Evolutionary conservation across 495 filamentous ascomycete species (phyloP), one percentile per base, ranked within the genome.

Genomic region (Aspergillus nanangensis): DNA sequence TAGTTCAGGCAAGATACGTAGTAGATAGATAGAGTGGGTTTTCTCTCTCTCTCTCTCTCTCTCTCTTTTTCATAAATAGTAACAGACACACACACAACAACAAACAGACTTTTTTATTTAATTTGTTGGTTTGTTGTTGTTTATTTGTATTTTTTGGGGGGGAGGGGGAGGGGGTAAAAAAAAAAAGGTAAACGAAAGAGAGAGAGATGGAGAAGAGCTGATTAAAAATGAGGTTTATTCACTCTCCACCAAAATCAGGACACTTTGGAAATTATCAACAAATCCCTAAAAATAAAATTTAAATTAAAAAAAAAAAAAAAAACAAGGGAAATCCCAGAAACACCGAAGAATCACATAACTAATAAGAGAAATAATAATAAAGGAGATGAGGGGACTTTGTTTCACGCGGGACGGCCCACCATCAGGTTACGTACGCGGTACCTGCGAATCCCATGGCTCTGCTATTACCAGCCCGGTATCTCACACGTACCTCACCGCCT

Each of bases 361-460:
- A 14, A 44, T 22, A 11, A 35, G 25, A 36, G 24, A 44, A 36
- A 10, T 17, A 44, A 36, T 22, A 22, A 21, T n/a, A n/a, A 44
- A 44, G 23, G 3, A 24, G 10, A 36, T 1, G 24, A 14, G 15
- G 24, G 38, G 20, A 1, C n/a, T 24, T 24, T 40, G 45, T 47
- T 47, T 47, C 45, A 47, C 24, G 48, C 38, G 43, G 48, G 36
- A 51, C 43, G 48, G 48, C 42, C 48, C 48, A 51, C 48, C 24
- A 20, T 11, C 45, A 32, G 7, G 34, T 50, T 50, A 50, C 48
- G 41, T 50, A 45, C 25, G 40, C 37, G 23, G 50, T 53, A 44
- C 50, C 41, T 45, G 19, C 21, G 18, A 18, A 32, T 5, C 5
- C 44, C 21, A 14, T 14, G 35, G 36, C 5, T 32, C 23, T 15